Conservation (phyloP, 2,329 filamentous ascomycete genomes). For the Penicillium vulpinum region DNA sequence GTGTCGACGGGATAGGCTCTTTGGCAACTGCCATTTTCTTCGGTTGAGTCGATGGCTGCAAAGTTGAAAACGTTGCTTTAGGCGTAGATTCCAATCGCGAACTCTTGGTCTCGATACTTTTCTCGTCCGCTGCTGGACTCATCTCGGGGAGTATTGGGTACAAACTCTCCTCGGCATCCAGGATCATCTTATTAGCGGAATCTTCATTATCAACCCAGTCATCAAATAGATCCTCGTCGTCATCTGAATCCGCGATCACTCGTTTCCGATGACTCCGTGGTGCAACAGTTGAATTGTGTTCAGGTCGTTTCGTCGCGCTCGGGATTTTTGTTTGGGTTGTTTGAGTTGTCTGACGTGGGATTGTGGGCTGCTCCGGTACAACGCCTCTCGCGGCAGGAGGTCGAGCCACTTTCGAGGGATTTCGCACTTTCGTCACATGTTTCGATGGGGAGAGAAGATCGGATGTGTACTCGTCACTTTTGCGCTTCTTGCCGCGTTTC, state of each 20-base stretch:
- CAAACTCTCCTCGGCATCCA: slow-evolving; percentile 27
- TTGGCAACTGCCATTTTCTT: background rate
- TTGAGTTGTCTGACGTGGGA: slow-evolving; percentile 7
- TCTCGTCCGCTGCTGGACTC: slow-evolving; percentile 12
- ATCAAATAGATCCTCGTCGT: slow-evolving; percentile 29
- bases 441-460: slow-evolving; percentile 39
- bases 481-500: slow-evolving; percentile 50
- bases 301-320: slow-evolving; percentile 11
- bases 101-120: background rate
- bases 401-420: slow-evolving; percentile 17
- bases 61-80: slow-evolving; percentile 6
- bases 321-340: slow-evolving; percentile 6
- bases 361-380: background rate
- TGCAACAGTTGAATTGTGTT: slow-evolving; percentile 2
- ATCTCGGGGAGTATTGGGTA: slow-evolving; percentile 34
- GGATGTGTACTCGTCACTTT: slow-evolving; percentile 49
- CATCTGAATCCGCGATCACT: slow-evolving; percentile 40
- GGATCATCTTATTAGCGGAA: slow-evolving; percentile 18
- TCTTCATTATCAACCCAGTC: slow-evolving; percentile 25
- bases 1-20: slow-evolving; percentile 18
- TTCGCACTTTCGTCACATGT: slow-evolving; percentile 25
- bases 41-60: slow-evolving; percentile 16
- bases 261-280: slow-evolving; percentile 11
- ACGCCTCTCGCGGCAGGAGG: slow-evolving; percentile 1
- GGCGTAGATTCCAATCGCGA: background rate